Percentiles rank a stretch among this genome's conserved stretches.
These are phyloP conservation scores for Pythium volutum DNA, from an alignment of 352 stramenopile species.

Conservation along the genomic window DNA sequence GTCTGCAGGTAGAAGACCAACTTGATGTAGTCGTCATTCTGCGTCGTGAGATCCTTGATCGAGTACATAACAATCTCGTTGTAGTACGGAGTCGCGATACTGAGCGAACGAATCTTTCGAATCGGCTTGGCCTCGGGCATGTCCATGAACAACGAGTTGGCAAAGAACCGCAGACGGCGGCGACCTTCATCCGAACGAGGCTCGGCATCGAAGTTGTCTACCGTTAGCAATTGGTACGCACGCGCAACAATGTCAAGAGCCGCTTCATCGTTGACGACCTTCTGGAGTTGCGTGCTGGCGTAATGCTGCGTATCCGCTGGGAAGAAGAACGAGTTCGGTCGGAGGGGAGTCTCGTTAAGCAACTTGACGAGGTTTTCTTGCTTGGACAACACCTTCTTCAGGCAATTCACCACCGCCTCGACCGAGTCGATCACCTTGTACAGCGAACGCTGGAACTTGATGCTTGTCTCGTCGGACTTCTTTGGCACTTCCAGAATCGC, in stretches of 20 bases:
- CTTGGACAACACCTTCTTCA: slow-evolving; percentile 84
- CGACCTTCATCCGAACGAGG: slow-evolving; percentile 83
- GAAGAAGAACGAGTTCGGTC: slow-evolving; percentile 89
- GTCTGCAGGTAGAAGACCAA: slow-evolving; percentile 95
- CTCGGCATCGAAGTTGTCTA: slow-evolving; percentile 88
- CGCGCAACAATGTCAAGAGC: slow-evolving; percentile 82
- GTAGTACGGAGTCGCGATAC: slow-evolving; percentile 86
- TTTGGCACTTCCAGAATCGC: slow-evolving; percentile 80
- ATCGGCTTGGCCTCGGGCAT: slow-evolving; percentile 86
- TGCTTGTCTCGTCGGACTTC: slow-evolving; percentile 66
- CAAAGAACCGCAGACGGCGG: slow-evolving; percentile 84
- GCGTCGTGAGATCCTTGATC: slow-evolving; percentile 80
- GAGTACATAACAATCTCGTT: slow-evolving; percentile 90
- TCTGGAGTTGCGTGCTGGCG: slow-evolving; percentile 72
- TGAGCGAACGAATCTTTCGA: slow-evolving; percentile 84
- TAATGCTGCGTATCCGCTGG: slow-evolving; percentile 81
- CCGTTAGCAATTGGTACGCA: slow-evolving; percentile 83
- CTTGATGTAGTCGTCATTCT: slow-evolving; percentile 93
- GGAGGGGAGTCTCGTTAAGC: slow-evolving; percentile 80
- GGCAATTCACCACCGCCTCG: slow-evolving; percentile 73
- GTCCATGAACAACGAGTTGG: slow-evolving; percentile 89
- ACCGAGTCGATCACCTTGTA: slow-evolving; percentile 86
- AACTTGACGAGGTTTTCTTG: slow-evolving; percentile 86
- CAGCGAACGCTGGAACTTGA: slow-evolving; percentile 85
- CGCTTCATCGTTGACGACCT: slow-evolving; percentile 77